Conservation (phyloP, 225 moss, liverwort and hornwort species). For the Asterella californica region DNA sequence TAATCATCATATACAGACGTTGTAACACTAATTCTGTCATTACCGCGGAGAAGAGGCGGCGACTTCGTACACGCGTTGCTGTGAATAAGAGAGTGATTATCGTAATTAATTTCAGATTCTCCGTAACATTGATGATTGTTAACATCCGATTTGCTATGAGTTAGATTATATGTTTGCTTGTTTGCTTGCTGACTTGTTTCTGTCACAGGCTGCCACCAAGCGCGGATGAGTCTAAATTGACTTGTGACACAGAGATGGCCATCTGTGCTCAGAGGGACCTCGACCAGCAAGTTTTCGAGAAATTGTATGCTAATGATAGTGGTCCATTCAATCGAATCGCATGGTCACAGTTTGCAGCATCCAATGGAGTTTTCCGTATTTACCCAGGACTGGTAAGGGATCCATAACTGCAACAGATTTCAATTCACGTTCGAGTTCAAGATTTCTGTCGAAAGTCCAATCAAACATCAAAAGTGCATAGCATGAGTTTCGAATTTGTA, state of each 20-base stretch:
- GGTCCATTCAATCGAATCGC: background rate
- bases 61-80: too few relatives aligned
- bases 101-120: too few relatives aligned
- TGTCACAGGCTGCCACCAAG: background rate
- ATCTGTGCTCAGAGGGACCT: constrained; percentile 1
- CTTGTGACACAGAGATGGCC: background rate
- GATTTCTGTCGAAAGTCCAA: background rate
- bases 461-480: background rate
- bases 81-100: too few relatives aligned
- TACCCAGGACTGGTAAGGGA: constrained; percentile 23
- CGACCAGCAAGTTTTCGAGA: background rate
- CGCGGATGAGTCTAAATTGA: background rate
- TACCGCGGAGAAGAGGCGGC: too few relatives aligned
- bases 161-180: too few relatives aligned
- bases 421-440: background rate
- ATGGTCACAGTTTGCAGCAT: constrained; percentile 7
- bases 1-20: too few relatives aligned
- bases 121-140: too few relatives aligned
- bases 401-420: background rate
- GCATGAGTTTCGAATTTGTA: background rate
- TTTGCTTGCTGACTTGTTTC: background rate
- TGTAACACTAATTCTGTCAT: too few relatives aligned
- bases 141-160: too few relatives aligned
- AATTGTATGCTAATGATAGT: background rate
- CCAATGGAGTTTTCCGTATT: constrained; percentile 21